Evolutionary conservation across 2,329 filamentous ascomycete genomes (phyloP), one percentile per base, ranked within the genome.

Genomic region (Exophiala xenobiotica): DNA sequence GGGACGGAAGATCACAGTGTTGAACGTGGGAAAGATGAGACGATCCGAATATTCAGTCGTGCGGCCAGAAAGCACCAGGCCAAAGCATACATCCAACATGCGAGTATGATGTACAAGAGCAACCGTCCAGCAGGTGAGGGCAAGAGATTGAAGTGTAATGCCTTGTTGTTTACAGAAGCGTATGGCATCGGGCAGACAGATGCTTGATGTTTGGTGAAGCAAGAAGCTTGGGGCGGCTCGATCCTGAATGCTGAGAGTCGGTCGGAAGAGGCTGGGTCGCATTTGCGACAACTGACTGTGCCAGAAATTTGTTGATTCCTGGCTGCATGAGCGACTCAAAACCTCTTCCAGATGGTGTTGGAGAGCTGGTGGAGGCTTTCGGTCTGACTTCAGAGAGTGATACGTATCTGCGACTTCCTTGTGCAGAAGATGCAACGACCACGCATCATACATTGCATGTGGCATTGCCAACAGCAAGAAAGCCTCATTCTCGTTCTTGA

Each of bases 391-490:
- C 8, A 23, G 35, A 14, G 20, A 26, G 7, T 35, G 26, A 22
- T 57, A 60, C 6, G 22, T 8, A 12, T 27, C 46, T 6, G 24
- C 24, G 12, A 60, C 41, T 41, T 93, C 83, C 37, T 78, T 73
- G 61, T 93, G 89, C 1, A 96, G 68, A 12, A 95, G 71, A 3
- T 76, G 74, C 9, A 96, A 77, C 2, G 90, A 95, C 81, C 85
- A 90, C 0, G 91, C 91, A 64, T 96, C 91, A 59, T 96, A 96
- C 16, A 96, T 75, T 1, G 90, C 89, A 68, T 96, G 91, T 0
- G 90, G 80, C 31, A 96, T 83, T 0, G 89, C 91, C 1, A 96
- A 66, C 3, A 81, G 51, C n/a, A 82, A 61, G 50, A 77, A 78
- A 2, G 47, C 64, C 12, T 68, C 64, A 4, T 55, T 44, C 0